Evolutionary conservation across 352 stramenopile genomes (phyloP), one percentile per base, ranked within the genome.

Genomic region (Globisporangium mamillatum): DNA sequence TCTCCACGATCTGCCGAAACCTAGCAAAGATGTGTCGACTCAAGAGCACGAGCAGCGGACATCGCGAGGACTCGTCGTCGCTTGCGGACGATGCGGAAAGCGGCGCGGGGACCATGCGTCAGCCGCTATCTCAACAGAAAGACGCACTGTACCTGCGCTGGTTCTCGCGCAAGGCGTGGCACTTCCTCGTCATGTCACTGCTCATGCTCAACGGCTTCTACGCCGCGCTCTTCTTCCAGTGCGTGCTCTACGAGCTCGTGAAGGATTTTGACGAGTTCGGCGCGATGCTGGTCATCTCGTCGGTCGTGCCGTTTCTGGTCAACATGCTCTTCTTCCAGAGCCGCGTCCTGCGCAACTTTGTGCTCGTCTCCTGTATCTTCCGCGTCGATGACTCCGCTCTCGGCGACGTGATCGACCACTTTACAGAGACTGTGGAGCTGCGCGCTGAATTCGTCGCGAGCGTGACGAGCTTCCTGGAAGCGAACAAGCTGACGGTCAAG

Each of bases 171-270:
- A 88, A 91, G 60, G 75, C 73, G 10, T 89, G 82, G 80, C 81
- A 92, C 32, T 84, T 91, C 25, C n/a, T 68, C 2, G 75, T 92
- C 53, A 87, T 89, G 63, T 56, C 78, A 20, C 60, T 90, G 24
- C 57, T 93, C 14, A 88, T 93, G 67, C 69, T 93, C n/a, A 93
- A 93, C 60, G 85, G 77, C 0, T 82, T 93, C 44, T 91, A 83
- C 72, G 65, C 80, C 20, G 83, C 79, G 24, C 71, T 91, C 18
- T 67, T 91, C n/a, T 65, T 81, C 12, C 82, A 91, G 61, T 91
- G 83, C 53, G 72, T 88, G 0, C 66, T 90, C 22, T 90, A 90
- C 69, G 70, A 89, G n/a, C 74, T 83, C 32, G 64, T 75, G 6
- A 32, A 60, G 14, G 38, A 76, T 18, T 73, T 69, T 34, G 50